A percentile compares a stretch with the other conserved stretches of the same genome.
These are phyloP conservation scores for Tetraselmis striata DNA, from an alignment of 139 green algal species.

Conservation along the genomic window DNA sequence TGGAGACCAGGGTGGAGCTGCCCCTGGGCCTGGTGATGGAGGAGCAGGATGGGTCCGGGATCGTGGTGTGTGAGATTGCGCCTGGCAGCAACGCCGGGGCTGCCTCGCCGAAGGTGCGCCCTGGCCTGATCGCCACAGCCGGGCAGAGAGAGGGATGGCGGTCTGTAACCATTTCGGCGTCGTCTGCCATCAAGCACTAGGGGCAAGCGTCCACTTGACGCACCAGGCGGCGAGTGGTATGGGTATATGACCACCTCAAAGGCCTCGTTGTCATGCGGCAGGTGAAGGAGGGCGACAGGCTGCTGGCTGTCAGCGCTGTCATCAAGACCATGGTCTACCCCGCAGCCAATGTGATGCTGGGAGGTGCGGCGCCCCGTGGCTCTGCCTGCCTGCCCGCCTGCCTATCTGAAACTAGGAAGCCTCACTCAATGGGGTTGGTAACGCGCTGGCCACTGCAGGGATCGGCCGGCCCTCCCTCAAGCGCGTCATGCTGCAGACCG, in stretches of 20 bases:
- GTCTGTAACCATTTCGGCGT: too few species aligned
- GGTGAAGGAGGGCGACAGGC: not conserved
- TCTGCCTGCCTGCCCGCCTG: too few species aligned
- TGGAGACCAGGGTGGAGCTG: not conserved
- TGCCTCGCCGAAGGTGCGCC: not conserved
- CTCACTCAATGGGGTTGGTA: too few species aligned
- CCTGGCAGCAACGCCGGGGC: not conserved
- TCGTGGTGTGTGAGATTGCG: not conserved
- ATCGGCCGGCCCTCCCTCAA: not conserved
- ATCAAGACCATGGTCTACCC: not conserved
- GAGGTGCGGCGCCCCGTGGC: not conserved
- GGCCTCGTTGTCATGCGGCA: too few species aligned
- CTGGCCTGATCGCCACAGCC: too few species aligned
- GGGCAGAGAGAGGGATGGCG: too few species aligned
- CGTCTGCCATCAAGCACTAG: too few species aligned
- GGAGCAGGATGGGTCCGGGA: not conserved
- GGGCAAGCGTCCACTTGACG: too few species aligned
- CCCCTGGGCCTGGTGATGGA: not conserved
- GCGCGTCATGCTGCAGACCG: not conserved
- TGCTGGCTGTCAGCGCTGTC: not conserved
- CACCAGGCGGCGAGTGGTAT: too few species aligned
- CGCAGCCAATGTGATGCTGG: not conserved
- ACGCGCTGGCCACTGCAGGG: too few species aligned
- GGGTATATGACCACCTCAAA: too few species aligned
- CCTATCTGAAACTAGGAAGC: too few species aligned